Percentiles rank a stretch among this genome's conserved stretches.
phyloP scores from a whole-genome alignment of 2,329 filamentous ascomycete genomes.

The Colletotrichum higginsianum region DNA sequence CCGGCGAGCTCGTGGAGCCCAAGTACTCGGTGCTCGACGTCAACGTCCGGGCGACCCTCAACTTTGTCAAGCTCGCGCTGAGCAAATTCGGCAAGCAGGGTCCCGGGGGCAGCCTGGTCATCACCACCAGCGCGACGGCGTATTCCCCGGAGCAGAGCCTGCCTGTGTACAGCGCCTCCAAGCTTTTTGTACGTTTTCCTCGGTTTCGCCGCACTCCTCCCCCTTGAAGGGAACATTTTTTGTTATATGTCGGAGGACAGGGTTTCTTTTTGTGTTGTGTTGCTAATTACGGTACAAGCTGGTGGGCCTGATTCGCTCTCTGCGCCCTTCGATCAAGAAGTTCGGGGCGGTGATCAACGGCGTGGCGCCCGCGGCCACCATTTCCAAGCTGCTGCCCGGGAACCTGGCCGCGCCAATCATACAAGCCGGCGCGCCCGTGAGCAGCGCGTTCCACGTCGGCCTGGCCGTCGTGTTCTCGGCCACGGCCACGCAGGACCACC shows the following conservation, averaged over 20 bases:
- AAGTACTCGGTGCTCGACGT: conserved; percentile 50
- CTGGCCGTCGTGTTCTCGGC: conserved; percentile 56
- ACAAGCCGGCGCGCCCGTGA: conserved; percentile 50
- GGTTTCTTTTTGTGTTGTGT: not conserved
- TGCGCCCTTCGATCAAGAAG: not conserved
- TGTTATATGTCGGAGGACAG: not conserved
- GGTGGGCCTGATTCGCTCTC: conserved; percentile 13
- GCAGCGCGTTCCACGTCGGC: conserved; percentile 51
- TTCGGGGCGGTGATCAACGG: conserved; percentile 50
- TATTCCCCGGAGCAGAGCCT: conserved; percentile 55
- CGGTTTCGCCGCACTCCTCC: too few relatives aligned
- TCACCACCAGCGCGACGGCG: conserved; percentile 54
- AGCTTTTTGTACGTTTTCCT: conserved; percentile 30
- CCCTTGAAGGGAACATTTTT: not conserved
- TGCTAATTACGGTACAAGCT: not conserved
- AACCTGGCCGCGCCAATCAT: conserved; percentile 52
- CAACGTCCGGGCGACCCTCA: conserved; percentile 51
- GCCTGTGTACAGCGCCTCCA: conserved; percentile 51
- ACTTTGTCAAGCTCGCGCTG: conserved; percentile 53
- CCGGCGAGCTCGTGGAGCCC: conserved; percentile 49
- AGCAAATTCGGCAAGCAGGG: conserved; percentile 46
- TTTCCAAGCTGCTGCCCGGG: conserved; percentile 50
- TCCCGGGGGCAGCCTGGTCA: conserved; percentile 52
- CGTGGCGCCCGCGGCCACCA: conserved; percentile 55
- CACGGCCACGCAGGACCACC: conserved; percentile 48